phyloP scores from a whole-genome alignment of 2,329 filamentous ascomycete species.

The Paraphaeosphaeria sporulosa region DNA sequence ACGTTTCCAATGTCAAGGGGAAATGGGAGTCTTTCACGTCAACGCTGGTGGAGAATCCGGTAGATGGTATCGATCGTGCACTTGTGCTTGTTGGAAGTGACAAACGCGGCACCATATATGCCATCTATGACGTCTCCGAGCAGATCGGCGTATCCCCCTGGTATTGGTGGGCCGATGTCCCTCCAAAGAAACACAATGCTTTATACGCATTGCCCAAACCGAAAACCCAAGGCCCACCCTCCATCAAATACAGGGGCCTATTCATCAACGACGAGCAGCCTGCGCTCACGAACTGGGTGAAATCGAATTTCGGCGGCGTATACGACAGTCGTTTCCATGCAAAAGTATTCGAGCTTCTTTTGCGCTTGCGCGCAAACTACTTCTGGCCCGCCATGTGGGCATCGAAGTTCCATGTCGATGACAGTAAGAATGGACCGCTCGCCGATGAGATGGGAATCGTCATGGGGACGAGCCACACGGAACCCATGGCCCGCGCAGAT shows the following conservation, averaged over 20 bases:
- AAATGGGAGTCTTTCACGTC: slow-evolving; percentile 73
- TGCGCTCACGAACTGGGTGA: slow-evolving; percentile 69
- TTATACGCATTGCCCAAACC: slow-evolving; percentile 63
- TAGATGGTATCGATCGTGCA: slow-evolving; percentile 62
- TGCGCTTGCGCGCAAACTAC: slow-evolving; percentile 74
- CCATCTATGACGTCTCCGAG: slow-evolving; percentile 72
- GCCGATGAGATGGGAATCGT: slow-evolving; percentile 76
- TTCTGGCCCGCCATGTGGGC: slow-evolving; percentile 76
- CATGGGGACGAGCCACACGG: slow-evolving; percentile 73
- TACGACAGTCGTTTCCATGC: slow-evolving; percentile 69
- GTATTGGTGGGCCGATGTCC: slow-evolving; percentile 72
- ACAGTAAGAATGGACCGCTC: slow-evolving; percentile 69
- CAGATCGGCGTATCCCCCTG: slow-evolving; percentile 75
- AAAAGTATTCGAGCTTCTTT: slow-evolving; percentile 72
- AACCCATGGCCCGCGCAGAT: slow-evolving; percentile 69
- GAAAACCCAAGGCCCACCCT: slow-evolving; percentile 65
- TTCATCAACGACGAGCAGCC: slow-evolving; percentile 75
- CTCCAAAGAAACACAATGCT: slow-evolving; percentile 56
- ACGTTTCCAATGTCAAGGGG: slow-evolving; percentile 63
- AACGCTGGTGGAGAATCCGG: slow-evolving; percentile 62
- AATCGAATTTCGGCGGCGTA: slow-evolving; percentile 54
- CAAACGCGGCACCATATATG: slow-evolving; percentile 70
- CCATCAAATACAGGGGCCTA: slow-evolving; percentile 71
- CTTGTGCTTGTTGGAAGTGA: slow-evolving; percentile 71
- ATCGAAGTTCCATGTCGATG: slow-evolving; percentile 73